Conservation (phyloP, 495 filamentous ascomycete genomes). For the Penicillium turbatum region DNA sequence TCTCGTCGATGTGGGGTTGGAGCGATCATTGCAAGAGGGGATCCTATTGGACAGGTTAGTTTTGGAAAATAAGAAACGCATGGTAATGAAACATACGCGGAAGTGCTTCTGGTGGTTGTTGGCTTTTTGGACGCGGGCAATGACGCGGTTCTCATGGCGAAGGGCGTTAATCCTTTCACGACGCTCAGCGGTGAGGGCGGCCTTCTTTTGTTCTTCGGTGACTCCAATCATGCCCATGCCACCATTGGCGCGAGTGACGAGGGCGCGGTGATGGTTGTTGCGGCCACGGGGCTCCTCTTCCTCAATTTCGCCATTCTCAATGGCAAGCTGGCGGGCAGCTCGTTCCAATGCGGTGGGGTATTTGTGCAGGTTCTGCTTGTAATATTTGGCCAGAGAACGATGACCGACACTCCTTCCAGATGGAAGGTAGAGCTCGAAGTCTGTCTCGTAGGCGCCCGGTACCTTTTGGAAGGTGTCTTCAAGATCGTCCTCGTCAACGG, state of each 20-base stretch:
- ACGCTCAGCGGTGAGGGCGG: slow-evolving; percentile 60
- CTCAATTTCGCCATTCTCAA: slow-evolving; percentile 48
- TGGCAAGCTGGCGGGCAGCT: slow-evolving; percentile 41
- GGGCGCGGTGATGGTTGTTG: slow-evolving; percentile 51
- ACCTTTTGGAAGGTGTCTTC: slow-evolving; percentile 45
- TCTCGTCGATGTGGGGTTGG: not conserved
- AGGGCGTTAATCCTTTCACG: slow-evolving; percentile 59
- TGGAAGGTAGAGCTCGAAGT: slow-evolving; percentile 92
- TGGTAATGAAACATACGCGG: slow-evolving; percentile 46
- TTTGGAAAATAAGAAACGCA: not conserved
- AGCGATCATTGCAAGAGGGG: slow-evolving; percentile 43
- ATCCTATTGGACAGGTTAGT: slow-evolving; percentile 33
- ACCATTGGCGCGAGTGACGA: slow-evolving; percentile 63
- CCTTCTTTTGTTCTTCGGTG: slow-evolving; percentile 62
- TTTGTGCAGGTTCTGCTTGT: slow-evolving; percentile 84
- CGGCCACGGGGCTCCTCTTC: slow-evolving; percentile 35
- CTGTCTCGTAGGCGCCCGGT: slow-evolving; percentile 74
- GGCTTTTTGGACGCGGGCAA: slow-evolving; percentile 59
- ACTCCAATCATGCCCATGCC: slow-evolving; percentile 74
- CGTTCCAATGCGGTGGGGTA: slow-evolving; percentile 67
- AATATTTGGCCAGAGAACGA: slow-evolving; percentile 79
- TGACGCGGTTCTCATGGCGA: slow-evolving; percentile 53
- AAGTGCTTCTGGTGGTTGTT: slow-evolving; percentile 75
- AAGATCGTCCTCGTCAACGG: slow-evolving; percentile 54
- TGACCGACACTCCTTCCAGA: slow-evolving; percentile 88